phyloP scores from a whole-genome alignment of 495 filamentous ascomycete genomes.

The Talaromyces stipitatus region DNA sequence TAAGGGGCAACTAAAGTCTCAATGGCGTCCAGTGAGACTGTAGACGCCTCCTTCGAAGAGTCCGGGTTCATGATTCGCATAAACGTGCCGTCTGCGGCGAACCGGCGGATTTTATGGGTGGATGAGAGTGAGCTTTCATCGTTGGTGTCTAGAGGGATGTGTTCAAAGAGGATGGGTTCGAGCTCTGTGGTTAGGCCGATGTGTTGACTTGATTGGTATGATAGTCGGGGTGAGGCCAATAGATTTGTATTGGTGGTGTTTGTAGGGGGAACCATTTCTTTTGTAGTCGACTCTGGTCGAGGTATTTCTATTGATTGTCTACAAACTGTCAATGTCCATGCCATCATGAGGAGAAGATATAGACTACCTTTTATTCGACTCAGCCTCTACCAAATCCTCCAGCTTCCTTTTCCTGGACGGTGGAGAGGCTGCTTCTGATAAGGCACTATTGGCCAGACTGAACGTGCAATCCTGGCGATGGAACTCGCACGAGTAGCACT shows the following conservation, averaged over 20 bases:
- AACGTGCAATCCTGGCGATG: constrained; percentile 50
- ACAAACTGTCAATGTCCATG: not conserved
- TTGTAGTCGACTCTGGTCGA: not conserved
- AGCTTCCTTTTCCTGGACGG: constrained; percentile 68
- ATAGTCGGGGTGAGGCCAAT: constrained; percentile 15
- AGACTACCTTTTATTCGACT: constrained; percentile 41
- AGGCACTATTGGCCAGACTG: constrained; percentile 17
- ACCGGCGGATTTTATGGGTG: constrained; percentile 55
- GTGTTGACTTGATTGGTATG: constrained; percentile 40
- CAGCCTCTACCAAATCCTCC: constrained; percentile 28
- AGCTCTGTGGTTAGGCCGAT: constrained; percentile 48
- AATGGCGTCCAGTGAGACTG: constrained; percentile 66
- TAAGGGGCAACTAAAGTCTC: constrained; percentile 77
- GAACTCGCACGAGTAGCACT: constrained; percentile 47
- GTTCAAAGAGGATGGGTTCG: constrained; percentile 42
- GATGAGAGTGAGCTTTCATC: constrained; percentile 28
- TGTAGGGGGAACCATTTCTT: constrained; percentile 1
- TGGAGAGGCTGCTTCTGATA: constrained; percentile 19
- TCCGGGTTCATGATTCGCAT: constrained; percentile 45
- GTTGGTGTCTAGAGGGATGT: constrained; percentile 34
- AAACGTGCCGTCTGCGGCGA: constrained; percentile 79
- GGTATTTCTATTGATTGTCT: constrained; percentile 4
- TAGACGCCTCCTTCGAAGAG: constrained; percentile 28
- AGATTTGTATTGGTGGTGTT: constrained; percentile 1
- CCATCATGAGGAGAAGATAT: constrained; percentile 4